Evolutionary conservation across 305 asterid species (phyloP).

Genomic region (Rubia balearica): DNA sequence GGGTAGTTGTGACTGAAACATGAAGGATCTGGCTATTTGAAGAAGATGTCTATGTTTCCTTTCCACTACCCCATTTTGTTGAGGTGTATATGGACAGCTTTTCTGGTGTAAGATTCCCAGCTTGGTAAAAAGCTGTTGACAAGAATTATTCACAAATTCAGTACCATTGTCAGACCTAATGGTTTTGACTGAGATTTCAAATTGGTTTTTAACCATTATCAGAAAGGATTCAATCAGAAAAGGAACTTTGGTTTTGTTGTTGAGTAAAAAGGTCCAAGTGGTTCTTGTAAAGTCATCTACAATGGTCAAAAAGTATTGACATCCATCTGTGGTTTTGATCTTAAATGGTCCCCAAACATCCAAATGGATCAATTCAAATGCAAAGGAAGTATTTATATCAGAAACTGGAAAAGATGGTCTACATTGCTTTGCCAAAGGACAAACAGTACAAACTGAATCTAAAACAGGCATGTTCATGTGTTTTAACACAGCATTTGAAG

Average conservation of each 20-base stretch:
- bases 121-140: neutral
- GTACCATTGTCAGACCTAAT: slow-evolving; percentile 1
- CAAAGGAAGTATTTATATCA: neutral
- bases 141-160: neutral
- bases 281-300: slow-evolving; percentile 6
- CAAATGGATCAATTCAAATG: neutral
- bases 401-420: neutral
- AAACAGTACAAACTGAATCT: neutral
- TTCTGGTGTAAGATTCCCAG: neutral
- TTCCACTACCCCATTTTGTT: neutral
- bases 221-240: neutral
- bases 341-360: slow-evolving; percentile 1
- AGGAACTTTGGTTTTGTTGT: neutral
- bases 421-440: neutral
- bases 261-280: neutral
- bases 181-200: neutral
- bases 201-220: neutral
- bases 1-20: neutral
- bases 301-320: neutral
- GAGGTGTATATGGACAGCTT: neutral
- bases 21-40: neutral
- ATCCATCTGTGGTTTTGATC: neutral
- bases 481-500: neutral
- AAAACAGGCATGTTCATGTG: neutral
- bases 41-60: slow-evolving; percentile 13